Base-by-base conservation (phyloP, 2,329 filamentous ascomycete species). In the Calonectria crousiana region DNA sequence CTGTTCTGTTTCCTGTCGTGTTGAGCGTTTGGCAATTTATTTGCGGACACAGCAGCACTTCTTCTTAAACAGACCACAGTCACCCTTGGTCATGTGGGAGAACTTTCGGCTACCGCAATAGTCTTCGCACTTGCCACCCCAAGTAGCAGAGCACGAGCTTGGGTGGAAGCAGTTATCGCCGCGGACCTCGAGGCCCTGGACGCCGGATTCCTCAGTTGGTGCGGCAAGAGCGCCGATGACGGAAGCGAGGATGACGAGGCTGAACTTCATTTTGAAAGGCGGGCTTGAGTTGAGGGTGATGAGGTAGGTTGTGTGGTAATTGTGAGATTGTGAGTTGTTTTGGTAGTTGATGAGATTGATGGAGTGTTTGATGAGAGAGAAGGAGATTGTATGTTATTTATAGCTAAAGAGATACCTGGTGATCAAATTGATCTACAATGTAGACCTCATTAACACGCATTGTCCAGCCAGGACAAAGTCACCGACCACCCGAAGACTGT, bases 91-190 rank as follows among this genome's bases (percentile, higher is more conserved):
- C 56, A 60, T 60, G 56, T 60, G 56, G 26, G 56, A 60, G 20
- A 60, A 60, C 34, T 60, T 60, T 14, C 56, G 56, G 14, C 20
- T 26, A 6, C 56, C 56, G 34, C 56, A 60, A 34, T 60, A 60
- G n/a, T 60, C 56, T 18, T 60, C 56, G 13, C 56, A 60, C 56
- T 60, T 60, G 56, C 56, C 56, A 34, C 56, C n/a, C 56, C 56
- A 60, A 5, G n/a, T 26, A 3, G 34, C 34, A 28, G 56, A 60
- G 56, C 56, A 60, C 20, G 56, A 60, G 32, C 56, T 60, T 9
- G 56, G 56, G 56, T 60, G 56, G 56, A 60, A 60, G 14, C 56
- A 60, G 56, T 60, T 60, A 14, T 60, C 56, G n/a, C n/a, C 56
- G 36, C 56, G 34, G 34, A 41, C 34, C n/a, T 60, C 34, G 14